These are phyloP conservation scores for Madurella fahalii DNA, from an alignment of 2,329 filamentous ascomycete genomes.

Conservation along the genomic window DNA sequence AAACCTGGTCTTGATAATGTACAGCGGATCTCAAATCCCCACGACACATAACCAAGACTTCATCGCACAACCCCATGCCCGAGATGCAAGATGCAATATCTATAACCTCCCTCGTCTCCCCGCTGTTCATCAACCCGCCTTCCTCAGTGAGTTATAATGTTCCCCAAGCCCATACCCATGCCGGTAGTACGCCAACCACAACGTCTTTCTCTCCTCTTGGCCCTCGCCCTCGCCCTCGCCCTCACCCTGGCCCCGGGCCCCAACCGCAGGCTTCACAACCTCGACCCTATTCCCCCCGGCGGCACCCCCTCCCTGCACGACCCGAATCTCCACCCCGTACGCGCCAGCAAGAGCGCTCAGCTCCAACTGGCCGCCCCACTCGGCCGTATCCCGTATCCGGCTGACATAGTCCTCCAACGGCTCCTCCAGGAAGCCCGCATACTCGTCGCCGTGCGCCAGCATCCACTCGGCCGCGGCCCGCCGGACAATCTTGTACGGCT, in stretches of 20 bases:
- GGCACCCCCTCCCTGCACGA: conserved; percentile 70
- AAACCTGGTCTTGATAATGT: no score
- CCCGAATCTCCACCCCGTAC: conserved; percentile 75
- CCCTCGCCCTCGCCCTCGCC: conserved; percentile 32
- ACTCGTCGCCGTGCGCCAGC: conserved; percentile 67
- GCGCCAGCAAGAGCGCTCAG: conserved; percentile 75
- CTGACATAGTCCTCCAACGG: conserved; percentile 66
- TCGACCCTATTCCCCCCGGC: conserved; percentile 57
- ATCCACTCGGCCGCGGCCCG: conserved; percentile 76
- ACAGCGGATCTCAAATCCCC: no score
- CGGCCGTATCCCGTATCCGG: conserved; percentile 80
- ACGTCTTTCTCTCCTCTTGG: conserved; percentile 49
- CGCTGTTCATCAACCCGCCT: neutral
- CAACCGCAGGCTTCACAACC: conserved; percentile 51
- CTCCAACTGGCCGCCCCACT: conserved; percentile 95
- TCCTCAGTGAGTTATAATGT: conserved; percentile 86
- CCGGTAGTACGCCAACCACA: conserved; percentile 94
- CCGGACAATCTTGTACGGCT: conserved; percentile 63
- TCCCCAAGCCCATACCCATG: conserved; percentile 93
- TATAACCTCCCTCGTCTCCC: neutral
- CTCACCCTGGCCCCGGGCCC: no score
- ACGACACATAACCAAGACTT: no score
- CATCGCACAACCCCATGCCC: no score
- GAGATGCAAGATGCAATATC: neutral
- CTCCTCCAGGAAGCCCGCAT: conserved; percentile 82